Conservation (phyloP, 495 filamentous ascomycete genomes). For the Podospora appendiculata region DNA sequence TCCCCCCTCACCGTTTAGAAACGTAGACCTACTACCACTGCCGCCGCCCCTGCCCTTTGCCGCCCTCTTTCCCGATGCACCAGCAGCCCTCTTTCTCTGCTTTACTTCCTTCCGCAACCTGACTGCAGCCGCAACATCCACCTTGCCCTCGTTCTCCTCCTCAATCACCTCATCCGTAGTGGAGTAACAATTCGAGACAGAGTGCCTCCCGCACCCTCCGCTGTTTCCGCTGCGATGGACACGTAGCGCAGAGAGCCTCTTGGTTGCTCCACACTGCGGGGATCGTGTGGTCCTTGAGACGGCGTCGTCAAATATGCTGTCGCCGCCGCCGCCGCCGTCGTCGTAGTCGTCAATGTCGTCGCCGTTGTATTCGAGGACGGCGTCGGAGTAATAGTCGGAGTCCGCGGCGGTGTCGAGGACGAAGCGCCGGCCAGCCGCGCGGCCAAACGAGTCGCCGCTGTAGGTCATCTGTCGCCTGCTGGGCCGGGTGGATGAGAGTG, state of each 20-base stretch:
- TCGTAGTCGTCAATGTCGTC: not conserved
- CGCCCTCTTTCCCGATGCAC: not conserved
- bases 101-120: slow-evolving; percentile 26
- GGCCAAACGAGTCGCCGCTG: slow-evolving; percentile 8
- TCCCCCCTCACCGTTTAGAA: not conserved
- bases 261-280: not conserved
- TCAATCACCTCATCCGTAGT: not conserved
- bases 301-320: not conserved
- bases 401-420: slow-evolving; percentile 13
- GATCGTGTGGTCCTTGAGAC: not conserved
- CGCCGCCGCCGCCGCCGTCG: not conserved
- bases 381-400: not conserved
- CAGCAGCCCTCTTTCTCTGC: slow-evolving; percentile 14
- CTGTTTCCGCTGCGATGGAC: not conserved
- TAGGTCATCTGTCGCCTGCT: not conserved
- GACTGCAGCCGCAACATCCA: slow-evolving; percentile 19
- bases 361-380: not conserved
- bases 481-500: not conserved
- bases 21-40: not conserved
- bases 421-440: slow-evolving; percentile 6
- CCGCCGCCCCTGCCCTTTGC: slow-evolving; percentile 1
- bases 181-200: too few relatives aligned
- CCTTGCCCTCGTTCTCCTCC: slow-evolving; percentile 14
- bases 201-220: not conserved
- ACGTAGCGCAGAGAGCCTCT: not conserved